phyloP scores from a whole-genome alignment of 768 basidiomycete genomes.

The Mycena alexandri region DNA sequence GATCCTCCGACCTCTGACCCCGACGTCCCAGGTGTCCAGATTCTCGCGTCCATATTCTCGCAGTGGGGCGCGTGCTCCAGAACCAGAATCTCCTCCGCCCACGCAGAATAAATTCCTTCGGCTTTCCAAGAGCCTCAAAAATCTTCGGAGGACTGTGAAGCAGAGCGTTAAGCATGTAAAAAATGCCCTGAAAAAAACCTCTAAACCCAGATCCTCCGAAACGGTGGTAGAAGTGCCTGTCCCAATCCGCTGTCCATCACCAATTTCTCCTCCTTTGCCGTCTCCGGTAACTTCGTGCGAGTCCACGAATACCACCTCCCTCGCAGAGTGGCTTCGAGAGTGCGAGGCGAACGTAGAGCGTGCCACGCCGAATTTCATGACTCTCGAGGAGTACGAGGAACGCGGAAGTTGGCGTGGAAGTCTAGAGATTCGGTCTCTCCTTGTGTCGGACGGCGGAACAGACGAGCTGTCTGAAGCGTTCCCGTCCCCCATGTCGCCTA shows the following conservation, averaged over 20 bases:
- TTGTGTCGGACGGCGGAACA: slow-evolving; percentile 12
- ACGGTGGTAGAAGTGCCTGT: slow-evolving; percentile 40
- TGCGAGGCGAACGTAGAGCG: slow-evolving; percentile 43
- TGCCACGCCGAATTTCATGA: slow-evolving; percentile 48
- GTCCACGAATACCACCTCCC: slow-evolving; percentile 55
- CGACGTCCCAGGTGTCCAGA: slow-evolving; percentile 52
- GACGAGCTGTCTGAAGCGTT: slow-evolving; percentile 39
- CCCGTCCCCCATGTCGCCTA: slow-evolving; percentile 35
- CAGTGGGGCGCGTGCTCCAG: slow-evolving; percentile 56
- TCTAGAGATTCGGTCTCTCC: slow-evolving; percentile 23
- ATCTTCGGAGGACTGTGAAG: slow-evolving; percentile 43
- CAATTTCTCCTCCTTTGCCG: slow-evolving; percentile 34
- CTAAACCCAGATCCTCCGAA: slow-evolving; percentile 41
- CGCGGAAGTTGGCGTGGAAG: slow-evolving; percentile 57
- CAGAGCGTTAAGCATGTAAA: slow-evolving; percentile 45
- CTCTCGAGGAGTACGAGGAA: slow-evolving; percentile 62
- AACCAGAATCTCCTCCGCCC: slow-evolving; percentile 45
- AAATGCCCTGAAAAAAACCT: slow-evolving; percentile 38
- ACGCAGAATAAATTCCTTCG: slow-evolving; percentile 39
- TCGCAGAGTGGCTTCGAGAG: slow-evolving; percentile 53
- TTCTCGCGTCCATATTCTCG: slow-evolving; percentile 48
- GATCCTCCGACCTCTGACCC: slow-evolving; percentile 54
- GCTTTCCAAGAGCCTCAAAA: slow-evolving; percentile 50
- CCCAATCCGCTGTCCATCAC: slow-evolving; percentile 39
- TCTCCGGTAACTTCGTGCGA: slow-evolving; percentile 34